Conservation (phyloP, 1,284 basidiomycete genomes). For the Cutaneotrichosporon cutaneum region DNA sequence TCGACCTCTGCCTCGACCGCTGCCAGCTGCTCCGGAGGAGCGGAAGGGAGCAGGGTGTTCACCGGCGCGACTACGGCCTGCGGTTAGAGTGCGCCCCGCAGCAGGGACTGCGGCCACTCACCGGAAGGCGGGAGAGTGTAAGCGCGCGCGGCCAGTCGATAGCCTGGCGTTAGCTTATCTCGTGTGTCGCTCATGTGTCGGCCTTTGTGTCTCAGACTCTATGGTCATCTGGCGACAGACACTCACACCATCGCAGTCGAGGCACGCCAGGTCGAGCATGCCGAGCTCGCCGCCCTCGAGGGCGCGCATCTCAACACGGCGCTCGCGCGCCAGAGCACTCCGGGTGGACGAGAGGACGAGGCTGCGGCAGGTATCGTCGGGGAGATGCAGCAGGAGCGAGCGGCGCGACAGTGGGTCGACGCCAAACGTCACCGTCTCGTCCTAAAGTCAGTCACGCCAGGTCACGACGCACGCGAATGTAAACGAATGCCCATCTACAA, state of each 20-base stretch:
- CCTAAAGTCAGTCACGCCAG: slow-evolving; percentile 2
- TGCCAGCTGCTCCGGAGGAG: not conserved
- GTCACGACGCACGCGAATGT: slow-evolving; percentile 62
- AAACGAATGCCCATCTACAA: slow-evolving; percentile 41
- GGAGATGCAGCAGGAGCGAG: slow-evolving; percentile 67
- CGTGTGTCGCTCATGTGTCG: no score
- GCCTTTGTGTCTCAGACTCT: no score
- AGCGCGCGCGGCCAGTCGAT: slow-evolving; percentile 2
- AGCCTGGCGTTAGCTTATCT: not conserved
- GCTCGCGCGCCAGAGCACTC: slow-evolving; percentile 23
- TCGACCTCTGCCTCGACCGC: slow-evolving; percentile 31
- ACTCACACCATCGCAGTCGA: not conserved
- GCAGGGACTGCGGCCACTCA: no score
- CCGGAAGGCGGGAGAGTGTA: not conserved
- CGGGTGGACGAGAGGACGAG: slow-evolving; percentile 37
- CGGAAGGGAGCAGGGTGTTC: slow-evolving; percentile 16
- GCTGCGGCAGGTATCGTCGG: not conserved
- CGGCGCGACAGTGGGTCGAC: slow-evolving; percentile 89
- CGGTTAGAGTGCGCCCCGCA: not conserved
- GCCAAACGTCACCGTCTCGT: slow-evolving; percentile 65
- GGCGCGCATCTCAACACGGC: slow-evolving; percentile 30
- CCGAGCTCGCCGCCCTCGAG: slow-evolving; percentile 44
- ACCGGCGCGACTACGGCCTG: not conserved
- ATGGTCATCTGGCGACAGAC: no score
- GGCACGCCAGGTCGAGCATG: slow-evolving; percentile 20